Evolutionary conservation across 257 asterid species (phyloP).

Genomic region (Pogostemon cablin): DNA sequence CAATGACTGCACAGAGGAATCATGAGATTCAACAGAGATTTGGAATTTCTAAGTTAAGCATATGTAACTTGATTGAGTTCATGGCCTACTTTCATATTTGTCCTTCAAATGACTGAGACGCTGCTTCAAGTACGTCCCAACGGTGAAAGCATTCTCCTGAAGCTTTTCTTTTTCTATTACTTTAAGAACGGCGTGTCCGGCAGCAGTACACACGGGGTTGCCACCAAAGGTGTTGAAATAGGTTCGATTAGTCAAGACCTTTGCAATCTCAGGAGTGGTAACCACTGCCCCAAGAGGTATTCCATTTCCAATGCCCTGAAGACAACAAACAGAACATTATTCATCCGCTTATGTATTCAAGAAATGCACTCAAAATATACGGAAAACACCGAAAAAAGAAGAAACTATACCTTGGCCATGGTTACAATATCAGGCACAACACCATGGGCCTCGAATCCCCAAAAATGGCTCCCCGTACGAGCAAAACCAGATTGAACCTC

Average conservation of each 20-base stretch:
- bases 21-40: neutral
- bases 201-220: constrained; percentile 90
- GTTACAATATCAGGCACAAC: constrained; percentile 96
- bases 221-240: constrained; percentile 97
- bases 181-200: constrained; percentile 85
- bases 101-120: constrained; percentile 65
- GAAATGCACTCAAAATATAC: neutral
- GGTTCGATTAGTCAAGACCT: constrained; percentile 58
- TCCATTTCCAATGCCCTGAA: constrained; percentile 95
- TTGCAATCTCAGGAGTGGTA: constrained; percentile 84
- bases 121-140: constrained; percentile 77
- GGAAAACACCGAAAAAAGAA: neutral
- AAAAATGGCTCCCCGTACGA: constrained; percentile 86
- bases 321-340: neutral
- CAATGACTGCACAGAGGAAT: constrained; percentile 55
- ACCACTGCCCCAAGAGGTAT: constrained; percentile 94
- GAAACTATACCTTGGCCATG: constrained; percentile 79
- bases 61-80: neutral
- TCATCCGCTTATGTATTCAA: neutral
- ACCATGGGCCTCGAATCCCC: constrained; percentile 96
- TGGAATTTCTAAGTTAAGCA: neutral
- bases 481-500: constrained; percentile 97
- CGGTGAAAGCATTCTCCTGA: constrained; percentile 70
- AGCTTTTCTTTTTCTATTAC: constrained; percentile 85
- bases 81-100: constrained; percentile 66